Evolutionary conservation across 2,329 filamentous ascomycete genomes (phyloP), one percentile per base, ranked within the genome.

Genomic region (Arthrinium puccinioides): DNA sequence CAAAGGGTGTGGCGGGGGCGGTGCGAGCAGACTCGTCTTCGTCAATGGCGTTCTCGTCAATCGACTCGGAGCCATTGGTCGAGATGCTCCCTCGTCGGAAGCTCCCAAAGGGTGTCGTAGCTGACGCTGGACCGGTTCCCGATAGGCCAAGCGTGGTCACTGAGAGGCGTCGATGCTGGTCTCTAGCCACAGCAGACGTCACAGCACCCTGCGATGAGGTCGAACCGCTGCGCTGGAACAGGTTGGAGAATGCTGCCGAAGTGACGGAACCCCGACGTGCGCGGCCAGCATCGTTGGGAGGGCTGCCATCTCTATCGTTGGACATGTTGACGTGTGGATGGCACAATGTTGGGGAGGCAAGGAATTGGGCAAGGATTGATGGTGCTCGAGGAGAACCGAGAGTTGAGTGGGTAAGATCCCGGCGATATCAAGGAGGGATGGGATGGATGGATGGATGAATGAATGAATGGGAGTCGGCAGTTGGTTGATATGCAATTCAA

Each of bases 121-220:
- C 59, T 72, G 67, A 44, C 9, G 52, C 76, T n/a, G 82, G 81
- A 5, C 82, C 82, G 16, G 72, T 73, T 45, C 83, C 83, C 4
- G 82, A 83, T n/a, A 87, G 67, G 23, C 84, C 84, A 21, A 87
- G 63, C 4, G 83, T 86, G 31, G 78, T 81, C 53, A 88, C 76
- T 30, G 84, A 89, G 46, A 88, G 74, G 32, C 84, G 78, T 42
- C 84, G 79, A 41, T 79, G 76, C 44, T 75, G 73, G 45, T 59
- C 56, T 41, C 54, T 49, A 23, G 47, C 51, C 13, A 37, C 46
- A 10, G 51, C 45, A 3, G 52, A 49, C 42, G 53, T 50, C 15
- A 49, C 47, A 34, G 31, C 30, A 26, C 45, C 45, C 6, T 42
- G 44, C 42, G 39, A 62, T 47, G 63, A 64, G 39, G 68, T 62